Conservation (phyloP, 805 yeast genomes). For the Grigorovia humatica region DNA sequence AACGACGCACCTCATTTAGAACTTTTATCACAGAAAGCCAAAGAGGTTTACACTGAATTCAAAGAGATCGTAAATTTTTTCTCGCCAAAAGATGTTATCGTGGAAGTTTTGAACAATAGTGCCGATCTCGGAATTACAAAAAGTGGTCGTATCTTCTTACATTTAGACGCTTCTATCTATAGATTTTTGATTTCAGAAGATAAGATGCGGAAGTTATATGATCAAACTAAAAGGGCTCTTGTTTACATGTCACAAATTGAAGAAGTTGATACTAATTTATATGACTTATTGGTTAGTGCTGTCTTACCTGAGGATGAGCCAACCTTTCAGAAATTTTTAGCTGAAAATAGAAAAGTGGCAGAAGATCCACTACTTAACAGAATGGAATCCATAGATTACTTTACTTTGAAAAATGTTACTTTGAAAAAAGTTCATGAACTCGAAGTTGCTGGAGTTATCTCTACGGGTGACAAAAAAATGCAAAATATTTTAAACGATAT, state of each 20-base stretch:
- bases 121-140: slow-evolving; percentile 34
- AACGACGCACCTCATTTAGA: slow-evolving; percentile 14
- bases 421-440: slow-evolving; percentile 66
- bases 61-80: slow-evolving; percentile 33
- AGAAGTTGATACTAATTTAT: slow-evolving; percentile 49
- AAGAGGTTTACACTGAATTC: slow-evolving; percentile 36
- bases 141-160: slow-evolving; percentile 32
- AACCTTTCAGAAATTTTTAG: slow-evolving; percentile 45
- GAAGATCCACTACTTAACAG: slow-evolving; percentile 35
- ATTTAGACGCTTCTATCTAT: slow-evolving; percentile 47
- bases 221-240: slow-evolving; percentile 77
- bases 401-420: slow-evolving; percentile 67
- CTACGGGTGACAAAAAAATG: slow-evolving; percentile 53
- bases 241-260: slow-evolving; percentile 78
- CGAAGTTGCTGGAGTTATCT: slow-evolving; percentile 54
- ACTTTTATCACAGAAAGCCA: slow-evolving; percentile 22
- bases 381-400: slow-evolving; percentile 43
- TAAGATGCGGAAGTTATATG: slow-evolving; percentile 46
- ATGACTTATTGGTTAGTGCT: slow-evolving; percentile 34
- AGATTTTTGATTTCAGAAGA: slow-evolving; percentile 40
- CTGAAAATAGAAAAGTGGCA: slow-evolving; percentile 29
- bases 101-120: slow-evolving; percentile 31
- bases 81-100: slow-evolving; percentile 48
- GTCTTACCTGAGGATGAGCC: slow-evolving; percentile 50
- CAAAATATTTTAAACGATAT: slow-evolving; percentile 76